Conservation (phyloP, 441 rosid species). For the Eutrema salsugineum region DNA sequence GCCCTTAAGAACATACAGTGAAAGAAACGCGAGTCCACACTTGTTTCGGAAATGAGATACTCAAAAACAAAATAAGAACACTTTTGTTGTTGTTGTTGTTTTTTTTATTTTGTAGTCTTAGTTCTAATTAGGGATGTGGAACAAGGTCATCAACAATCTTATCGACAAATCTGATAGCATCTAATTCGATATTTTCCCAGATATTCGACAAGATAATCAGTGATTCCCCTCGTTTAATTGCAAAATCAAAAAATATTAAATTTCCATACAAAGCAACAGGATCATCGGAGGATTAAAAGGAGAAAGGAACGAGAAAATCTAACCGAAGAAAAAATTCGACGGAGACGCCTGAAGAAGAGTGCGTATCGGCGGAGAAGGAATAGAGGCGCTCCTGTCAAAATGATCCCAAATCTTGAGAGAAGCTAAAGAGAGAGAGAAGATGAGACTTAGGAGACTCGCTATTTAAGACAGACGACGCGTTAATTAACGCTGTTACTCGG, state of each 20-base stretch:
- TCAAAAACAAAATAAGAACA: slow-evolving; percentile 2
- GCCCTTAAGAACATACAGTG: not conserved
- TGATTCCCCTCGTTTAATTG: not conserved
- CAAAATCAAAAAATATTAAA: slow-evolving; percentile 21
- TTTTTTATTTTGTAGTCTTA: too few relatives aligned
- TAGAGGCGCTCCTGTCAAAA: slow-evolving; percentile 19
- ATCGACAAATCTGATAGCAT: not conserved
- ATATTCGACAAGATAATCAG: slow-evolving; percentile 7
- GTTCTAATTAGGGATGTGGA: slow-evolving; percentile 13
- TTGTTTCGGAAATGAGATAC: not conserved
- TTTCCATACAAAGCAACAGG: slow-evolving; percentile 34
- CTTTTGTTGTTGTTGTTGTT: too few relatives aligned
- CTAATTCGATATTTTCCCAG: not conserved
- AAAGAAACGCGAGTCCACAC: not conserved
- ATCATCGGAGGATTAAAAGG: slow-evolving; percentile 16
- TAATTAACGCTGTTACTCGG: slow-evolving; percentile 22
- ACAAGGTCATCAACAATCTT: slow-evolving; percentile 24
- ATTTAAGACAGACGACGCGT: slow-evolving; percentile 42
- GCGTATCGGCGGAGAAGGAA: slow-evolving; percentile 37
- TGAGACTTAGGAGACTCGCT: slow-evolving; percentile 23
- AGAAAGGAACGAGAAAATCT: slow-evolving; percentile 14
- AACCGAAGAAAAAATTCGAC: slow-evolving; percentile 2
- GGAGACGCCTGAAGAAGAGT: slow-evolving; percentile 29
- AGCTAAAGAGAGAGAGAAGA: not conserved
- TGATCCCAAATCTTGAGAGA: slow-evolving; percentile 33